Base-by-base conservation (phyloP, 768 basidiomycete genomes). In the Suillus alpinus region DNA sequence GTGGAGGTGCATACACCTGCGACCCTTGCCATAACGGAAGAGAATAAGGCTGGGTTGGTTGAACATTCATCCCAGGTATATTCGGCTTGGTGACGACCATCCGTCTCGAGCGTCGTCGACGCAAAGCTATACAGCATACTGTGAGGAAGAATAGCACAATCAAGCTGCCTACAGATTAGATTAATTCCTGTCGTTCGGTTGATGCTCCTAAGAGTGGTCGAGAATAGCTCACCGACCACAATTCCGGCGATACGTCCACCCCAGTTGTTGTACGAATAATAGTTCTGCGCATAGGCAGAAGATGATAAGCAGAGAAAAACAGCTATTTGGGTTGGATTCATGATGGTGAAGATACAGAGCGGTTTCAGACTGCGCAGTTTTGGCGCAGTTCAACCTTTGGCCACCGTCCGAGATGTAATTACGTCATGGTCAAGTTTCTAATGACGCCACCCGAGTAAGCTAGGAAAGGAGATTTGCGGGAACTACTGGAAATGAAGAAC, bases 211-310 rank as follows among this genome's bases (percentile, higher is more conserved):
- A 18, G n/a, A 26, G n/a, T 12, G 18, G 14, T 10, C 6, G 37
- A 1, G 6, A 36, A 3, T 2, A 12, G 31, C 70, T 20, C 7
- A 74, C 71, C 73, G 47, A 73, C 8, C 14, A 65, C 64, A 5
- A 73, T 49, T 13, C 66, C 71, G 18, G 36, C 66, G 58, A 73
- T 69, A 23, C 73, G 68, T 5, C 60, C 69, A 43, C 37, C 16
- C 31, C 56, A 44, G 31, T 64, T 58, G 37, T 52, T 23, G 56
- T 61, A 65, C 59, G 61, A 32, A 59, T 57, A 12, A 23, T 14
- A 0, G 8, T 0, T 3, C 29, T 71, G 67, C 12, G 71, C 69
- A 6, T 16, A 41, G 4, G 55, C 69, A 49, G 31, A 40, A 34
- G 34, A 56, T 18, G 53, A 57, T 37, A 56, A 47, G 29, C 12